Percentiles rank a stretch among this genome's conserved stretches.
Conservation (phyloP, 192 early-diverging fungal species). For the Coemansia sp. region DNA sequence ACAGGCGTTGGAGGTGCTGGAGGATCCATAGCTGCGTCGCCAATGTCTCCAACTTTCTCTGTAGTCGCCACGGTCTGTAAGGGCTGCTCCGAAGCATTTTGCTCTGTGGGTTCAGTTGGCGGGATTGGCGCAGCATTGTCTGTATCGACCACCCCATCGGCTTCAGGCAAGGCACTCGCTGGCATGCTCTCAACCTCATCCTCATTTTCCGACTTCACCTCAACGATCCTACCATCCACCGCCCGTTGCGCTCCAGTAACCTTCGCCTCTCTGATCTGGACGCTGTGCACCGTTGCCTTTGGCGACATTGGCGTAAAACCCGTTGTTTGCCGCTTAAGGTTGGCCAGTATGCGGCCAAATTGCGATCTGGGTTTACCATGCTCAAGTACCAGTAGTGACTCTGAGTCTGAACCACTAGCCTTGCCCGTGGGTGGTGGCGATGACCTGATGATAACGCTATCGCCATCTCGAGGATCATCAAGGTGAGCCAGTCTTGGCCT, state of each 20-base stretch:
- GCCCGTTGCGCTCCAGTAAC: not conserved
- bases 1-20: not conserved
- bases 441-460: slow-evolving; percentile 14
- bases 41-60: not conserved
- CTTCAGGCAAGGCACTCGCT: not conserved
- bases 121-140: not conserved
- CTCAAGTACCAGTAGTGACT: slow-evolving; percentile 6
- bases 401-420: slow-evolving; percentile 16
- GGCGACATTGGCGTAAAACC: not conserved
- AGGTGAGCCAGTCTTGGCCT: slow-evolving; percentile 12
- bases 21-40: not conserved
- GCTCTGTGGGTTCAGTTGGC: not conserved
- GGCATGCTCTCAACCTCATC: not conserved
- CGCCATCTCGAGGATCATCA: slow-evolving; percentile 47
- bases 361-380: slow-evolving; percentile 40
- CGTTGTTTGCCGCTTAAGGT: slow-evolving; percentile 32
- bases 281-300: not conserved
- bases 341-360: slow-evolving; percentile 50
- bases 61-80: not conserved
- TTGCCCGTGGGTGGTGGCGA: not conserved
- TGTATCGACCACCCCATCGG: not conserved
- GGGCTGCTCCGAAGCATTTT: not conserved
- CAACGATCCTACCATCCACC: not conserved
- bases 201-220: not conserved
- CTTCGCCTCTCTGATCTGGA: not conserved